Conservation (phyloP, 441 rosid species). For the Biscutella laevigata region DNA sequence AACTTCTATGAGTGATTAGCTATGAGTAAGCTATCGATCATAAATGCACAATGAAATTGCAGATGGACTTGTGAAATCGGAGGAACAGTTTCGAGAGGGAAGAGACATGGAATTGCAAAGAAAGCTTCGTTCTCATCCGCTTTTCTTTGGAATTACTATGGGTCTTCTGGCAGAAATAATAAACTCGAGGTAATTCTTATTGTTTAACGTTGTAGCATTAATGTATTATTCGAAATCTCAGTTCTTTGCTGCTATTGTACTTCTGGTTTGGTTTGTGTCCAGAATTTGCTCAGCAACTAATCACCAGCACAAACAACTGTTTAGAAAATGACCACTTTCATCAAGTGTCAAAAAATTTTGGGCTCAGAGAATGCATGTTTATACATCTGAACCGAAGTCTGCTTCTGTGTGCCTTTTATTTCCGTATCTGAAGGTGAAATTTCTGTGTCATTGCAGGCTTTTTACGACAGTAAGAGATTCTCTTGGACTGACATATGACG, state of each 20-base stretch:
- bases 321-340: not conserved
- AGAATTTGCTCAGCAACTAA: not conserved
- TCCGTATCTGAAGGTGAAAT: not conserved
- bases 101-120: conserved; percentile 38
- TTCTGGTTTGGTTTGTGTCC: not conserved
- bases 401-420: not conserved
- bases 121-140: conserved; percentile 75
- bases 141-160: conserved; percentile 89
- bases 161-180: conserved; percentile 94
- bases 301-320: not conserved
- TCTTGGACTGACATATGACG: conserved; percentile 93
- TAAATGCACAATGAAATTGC: conserved; percentile 32
- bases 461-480: conserved; percentile 96
- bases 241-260: not conserved
- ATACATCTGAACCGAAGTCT: not conserved
- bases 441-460: conserved; percentile 47
- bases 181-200: conserved; percentile 74
- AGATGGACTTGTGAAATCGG: conserved; percentile 42
- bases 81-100: conserved; percentile 29
- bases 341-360: not conserved
- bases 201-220: conserved; percentile 11
- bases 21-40: too few species aligned
- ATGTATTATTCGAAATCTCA: conserved; percentile 3
- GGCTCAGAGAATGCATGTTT: not conserved
- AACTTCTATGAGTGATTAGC: too few species aligned